phyloP scores from a whole-genome alignment of 2,329 filamentous ascomycete genomes.

The Cytospora mali region DNA sequence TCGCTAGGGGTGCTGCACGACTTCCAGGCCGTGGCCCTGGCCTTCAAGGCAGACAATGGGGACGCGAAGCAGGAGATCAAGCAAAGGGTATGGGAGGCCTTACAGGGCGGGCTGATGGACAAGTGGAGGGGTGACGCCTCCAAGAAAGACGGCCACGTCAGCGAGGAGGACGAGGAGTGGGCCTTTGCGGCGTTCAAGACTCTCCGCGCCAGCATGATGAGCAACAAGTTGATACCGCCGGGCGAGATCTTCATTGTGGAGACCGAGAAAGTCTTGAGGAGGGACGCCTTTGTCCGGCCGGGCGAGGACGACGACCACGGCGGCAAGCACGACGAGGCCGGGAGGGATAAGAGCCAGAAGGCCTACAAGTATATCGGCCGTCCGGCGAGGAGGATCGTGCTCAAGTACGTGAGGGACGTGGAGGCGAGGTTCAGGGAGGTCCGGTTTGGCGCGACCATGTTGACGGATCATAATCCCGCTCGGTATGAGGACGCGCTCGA shows the following conservation, averaged over 20 bases:
- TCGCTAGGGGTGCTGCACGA: constrained; percentile 76
- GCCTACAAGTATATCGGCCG: constrained; percentile 50
- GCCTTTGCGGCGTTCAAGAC: constrained; percentile 67
- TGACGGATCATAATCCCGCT: constrained; percentile 75
- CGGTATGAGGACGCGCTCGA: constrained; percentile 72
- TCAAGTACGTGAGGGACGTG: constrained; percentile 72
- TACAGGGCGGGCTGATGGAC: constrained; percentile 63
- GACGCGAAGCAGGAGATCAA: constrained; percentile 69
- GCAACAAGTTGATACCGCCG: constrained; percentile 70
- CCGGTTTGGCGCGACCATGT: constrained; percentile 71
- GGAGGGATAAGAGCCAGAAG: constrained; percentile 9
- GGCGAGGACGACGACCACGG: constrained; percentile 25
- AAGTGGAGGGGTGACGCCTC: constrained; percentile 57
- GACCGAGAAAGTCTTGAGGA: constrained; percentile 65
- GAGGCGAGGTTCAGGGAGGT: constrained; percentile 71
- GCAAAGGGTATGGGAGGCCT: constrained; percentile 65
- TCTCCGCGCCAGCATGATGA: constrained; percentile 68
- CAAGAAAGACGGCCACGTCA: constrained; percentile 30
- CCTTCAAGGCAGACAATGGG: constrained; percentile 72
- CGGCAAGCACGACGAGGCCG: not conserved
- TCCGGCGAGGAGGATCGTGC: constrained; percentile 68
- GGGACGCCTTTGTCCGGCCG: constrained; percentile 60
- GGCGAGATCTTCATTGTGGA: constrained; percentile 77
- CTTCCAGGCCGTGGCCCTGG: constrained; percentile 70
- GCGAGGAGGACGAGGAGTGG: constrained; percentile 66